These are phyloP conservation scores for Tulasnella sp. DNA, from an alignment of 768 basidiomycete genomes.

Conservation along the genomic window DNA sequence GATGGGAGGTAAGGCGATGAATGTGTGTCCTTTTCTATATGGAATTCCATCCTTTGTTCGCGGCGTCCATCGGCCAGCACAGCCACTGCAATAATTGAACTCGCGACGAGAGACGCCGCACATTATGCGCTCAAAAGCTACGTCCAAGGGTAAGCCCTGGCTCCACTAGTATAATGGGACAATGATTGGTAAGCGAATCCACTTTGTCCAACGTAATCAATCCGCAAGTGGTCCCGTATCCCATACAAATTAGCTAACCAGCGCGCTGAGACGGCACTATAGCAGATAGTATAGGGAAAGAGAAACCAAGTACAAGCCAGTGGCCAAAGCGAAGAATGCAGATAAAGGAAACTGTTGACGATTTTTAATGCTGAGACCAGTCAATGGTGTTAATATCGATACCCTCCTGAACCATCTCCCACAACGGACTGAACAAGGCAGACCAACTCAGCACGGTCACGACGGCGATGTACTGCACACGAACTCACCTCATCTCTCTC, in stretches of 20 bases:
- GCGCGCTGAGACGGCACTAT: not conserved
- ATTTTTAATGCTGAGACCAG: slow-evolving; percentile 63
- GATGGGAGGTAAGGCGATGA: too few relatives aligned
- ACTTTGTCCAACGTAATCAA: too few relatives aligned
- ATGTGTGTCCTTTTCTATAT: too few relatives aligned
- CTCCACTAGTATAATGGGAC: too few relatives aligned
- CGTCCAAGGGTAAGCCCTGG: too few relatives aligned
- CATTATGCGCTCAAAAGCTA: too few relatives aligned
- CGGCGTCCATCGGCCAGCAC: too few relatives aligned
- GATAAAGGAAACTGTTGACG: not conserved
- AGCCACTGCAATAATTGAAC: too few relatives aligned
- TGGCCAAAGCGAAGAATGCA: not conserved
- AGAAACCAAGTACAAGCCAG: not conserved
- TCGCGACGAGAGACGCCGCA: too few relatives aligned
- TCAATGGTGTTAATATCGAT: slow-evolving; percentile 93
- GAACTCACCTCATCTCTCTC: slow-evolving; percentile 70
- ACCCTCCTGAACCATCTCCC: slow-evolving; percentile 99
- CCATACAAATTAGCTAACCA: not conserved
- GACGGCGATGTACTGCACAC: not conserved
- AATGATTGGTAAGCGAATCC: too few relatives aligned
- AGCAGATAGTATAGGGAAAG: not conserved
- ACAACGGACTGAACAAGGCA: slow-evolving; percentile 58
- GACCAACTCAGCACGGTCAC: not conserved
- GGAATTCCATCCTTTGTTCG: too few relatives aligned
- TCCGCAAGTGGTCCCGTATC: too few relatives aligned